Percentiles rank a stretch among this genome's conserved stretches.
Conservation (phyloP, 1,284 basidiomycete genomes). For the Gomphus sp. region DNA sequence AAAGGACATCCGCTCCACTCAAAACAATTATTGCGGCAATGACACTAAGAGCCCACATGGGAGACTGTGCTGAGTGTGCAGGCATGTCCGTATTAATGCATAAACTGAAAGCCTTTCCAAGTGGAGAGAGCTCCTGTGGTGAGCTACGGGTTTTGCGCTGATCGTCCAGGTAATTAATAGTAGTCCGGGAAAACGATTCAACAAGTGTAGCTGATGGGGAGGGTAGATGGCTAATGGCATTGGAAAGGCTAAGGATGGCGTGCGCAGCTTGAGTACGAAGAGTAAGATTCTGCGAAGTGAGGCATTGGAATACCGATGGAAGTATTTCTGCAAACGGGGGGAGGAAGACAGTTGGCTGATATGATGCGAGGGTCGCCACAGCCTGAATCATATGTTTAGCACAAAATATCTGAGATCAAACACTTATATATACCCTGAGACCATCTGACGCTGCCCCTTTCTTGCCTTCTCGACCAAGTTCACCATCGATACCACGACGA, state of each 20-base stretch:
- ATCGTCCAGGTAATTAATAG: slow-evolving; percentile 38
- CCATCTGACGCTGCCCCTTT: slow-evolving; percentile 69
- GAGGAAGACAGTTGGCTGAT: slow-evolving; percentile 54
- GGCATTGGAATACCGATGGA: slow-evolving; percentile 48
- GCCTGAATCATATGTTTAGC: slow-evolving; percentile 34
- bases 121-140: slow-evolving; percentile 31
- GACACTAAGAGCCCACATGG: slow-evolving; percentile 63
- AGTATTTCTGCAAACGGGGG: slow-evolving; percentile 52
- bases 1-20: slow-evolving; percentile 44
- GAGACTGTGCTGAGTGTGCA: slow-evolving; percentile 53
- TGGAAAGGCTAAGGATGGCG: slow-evolving; percentile 58
- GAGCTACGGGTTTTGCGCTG: slow-evolving; percentile 6
- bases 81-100: slow-evolving; percentile 47
- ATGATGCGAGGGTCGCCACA: slow-evolving; percentile 55
- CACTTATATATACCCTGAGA: slow-evolving; percentile 41
- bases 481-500: slow-evolving; percentile 67
- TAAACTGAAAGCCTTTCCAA: slow-evolving; percentile 55
- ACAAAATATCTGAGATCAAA: slow-evolving; percentile 4
- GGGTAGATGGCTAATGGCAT: slow-evolving; percentile 32
- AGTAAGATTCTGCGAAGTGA: slow-evolving; percentile 50
- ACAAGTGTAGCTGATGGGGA: slow-evolving; percentile 31
- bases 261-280: slow-evolving; percentile 63
- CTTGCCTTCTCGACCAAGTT: slow-evolving; percentile 78
- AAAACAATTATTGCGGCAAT: slow-evolving; percentile 53
- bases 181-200: slow-evolving; percentile 37